Base-by-base conservation (phyloP, 2,329 filamentous ascomycete genomes). In the Drechslera avenae region DNA sequence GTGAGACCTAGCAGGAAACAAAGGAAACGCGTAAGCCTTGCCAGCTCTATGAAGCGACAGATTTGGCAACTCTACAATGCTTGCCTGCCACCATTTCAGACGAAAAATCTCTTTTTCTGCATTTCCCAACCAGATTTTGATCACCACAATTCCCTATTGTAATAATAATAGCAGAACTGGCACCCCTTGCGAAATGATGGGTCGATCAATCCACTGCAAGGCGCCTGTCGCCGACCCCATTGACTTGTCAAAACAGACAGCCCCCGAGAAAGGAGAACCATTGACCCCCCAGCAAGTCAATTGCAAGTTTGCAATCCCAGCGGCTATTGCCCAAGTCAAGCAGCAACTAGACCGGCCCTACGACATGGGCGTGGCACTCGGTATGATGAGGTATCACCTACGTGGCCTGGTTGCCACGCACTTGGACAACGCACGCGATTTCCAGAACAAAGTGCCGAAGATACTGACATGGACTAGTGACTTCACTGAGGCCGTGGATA, bases 401-500 rank as follows among this genome's bases (percentile, higher is more conserved):
- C n/a, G 46, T 4, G 26, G 26, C 1, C 35, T 61, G 12, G 23
- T 59, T 13, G 21, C 41, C 19, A 33, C 35, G 9, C 55, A 46
- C 17, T 31, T 46, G 44, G 44, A 46, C 46, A 34, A 33, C 50
- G 13, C 43, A n/a, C 31, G 13, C 23, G 32, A 50, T 7, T 58
- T 58, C 37, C 34, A 32, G 28, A 39, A 34, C 26, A 46, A 18
- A 12, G 14, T 31, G 6, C 44, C 44, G 23, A 9, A 33, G 31
- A 36, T 28, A 12, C 21, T 46, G 18, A 13, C 14, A 40, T 46
- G 44, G 44, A 28, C 36, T 13, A 26, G 18, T 18, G 36, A 31
- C 5, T 54, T 54, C 19, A 37, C 54, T n/a, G 13, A 44, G 12
- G 39, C 49, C 12, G 32, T 57, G 5, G 53, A 61, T 37, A 28